Percentiles rank a stretch among this genome's conserved stretches.
Conservation (phyloP, 306 rosid genomes). For the Rosa chinensis region DNA sequence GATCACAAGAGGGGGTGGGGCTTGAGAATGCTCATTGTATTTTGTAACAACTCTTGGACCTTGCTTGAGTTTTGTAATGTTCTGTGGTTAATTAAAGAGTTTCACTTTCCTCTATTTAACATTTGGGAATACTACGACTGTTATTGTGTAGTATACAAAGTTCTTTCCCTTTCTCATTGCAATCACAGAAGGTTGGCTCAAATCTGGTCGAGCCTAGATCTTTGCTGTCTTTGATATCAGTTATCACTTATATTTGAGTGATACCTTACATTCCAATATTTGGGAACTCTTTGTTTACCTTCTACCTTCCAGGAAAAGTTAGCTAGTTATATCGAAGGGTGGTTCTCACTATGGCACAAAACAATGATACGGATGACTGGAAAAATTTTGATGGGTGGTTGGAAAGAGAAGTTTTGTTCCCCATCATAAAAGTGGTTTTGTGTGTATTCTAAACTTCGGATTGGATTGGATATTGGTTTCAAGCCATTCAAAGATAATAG, state of each 20-base stretch:
- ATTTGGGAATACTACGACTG: neutral
- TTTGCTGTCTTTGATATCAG: neutral
- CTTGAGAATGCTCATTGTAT: slow-evolving; percentile 37
- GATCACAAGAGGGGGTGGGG: slow-evolving; percentile 44
- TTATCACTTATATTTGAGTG: neutral
- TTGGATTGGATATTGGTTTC: slow-evolving; percentile 23
- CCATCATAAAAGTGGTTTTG: slow-evolving; percentile 5
- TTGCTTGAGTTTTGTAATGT: slow-evolving; percentile 42
- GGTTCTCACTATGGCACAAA: slow-evolving; percentile 1
- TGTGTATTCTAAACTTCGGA: neutral
- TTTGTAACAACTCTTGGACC: slow-evolving; percentile 47
- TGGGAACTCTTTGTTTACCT: neutral
- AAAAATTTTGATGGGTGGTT: slow-evolving; percentile 13
- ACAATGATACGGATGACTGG: neutral
- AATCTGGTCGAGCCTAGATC: neutral
- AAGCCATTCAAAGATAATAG: slow-evolving; percentile 17
- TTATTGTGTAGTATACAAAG: neutral
- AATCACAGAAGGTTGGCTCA: neutral
- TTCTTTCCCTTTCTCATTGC: neutral
- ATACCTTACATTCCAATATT: neutral
- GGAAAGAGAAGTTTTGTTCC: neutral
- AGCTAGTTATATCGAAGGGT: neutral
- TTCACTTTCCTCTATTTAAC: slow-evolving; percentile 12
- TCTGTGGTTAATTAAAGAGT: slow-evolving; percentile 39
- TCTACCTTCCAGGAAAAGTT: neutral